Conservation (phyloP, 768 basidiomycete species). For the Lactifluus subvellereus region DNA sequence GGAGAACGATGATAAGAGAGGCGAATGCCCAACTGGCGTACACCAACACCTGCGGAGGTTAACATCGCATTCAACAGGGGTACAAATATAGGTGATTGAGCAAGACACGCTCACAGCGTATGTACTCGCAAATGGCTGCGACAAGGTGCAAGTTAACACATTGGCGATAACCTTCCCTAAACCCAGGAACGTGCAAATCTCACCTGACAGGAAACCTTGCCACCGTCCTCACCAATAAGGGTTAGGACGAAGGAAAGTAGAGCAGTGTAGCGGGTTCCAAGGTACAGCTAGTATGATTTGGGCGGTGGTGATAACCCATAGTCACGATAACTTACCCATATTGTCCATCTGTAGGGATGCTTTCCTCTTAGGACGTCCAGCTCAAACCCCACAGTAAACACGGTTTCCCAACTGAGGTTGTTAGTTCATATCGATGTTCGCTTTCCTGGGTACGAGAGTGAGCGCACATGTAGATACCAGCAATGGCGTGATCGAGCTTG, state of each 20-base stretch:
- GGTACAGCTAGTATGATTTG: not conserved
- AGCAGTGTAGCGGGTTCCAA: not conserved
- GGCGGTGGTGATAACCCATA: not conserved
- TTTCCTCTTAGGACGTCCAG: not conserved
- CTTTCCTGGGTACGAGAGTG: not conserved
- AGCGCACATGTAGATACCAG: conserved; percentile 7
- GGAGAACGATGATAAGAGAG: too few species aligned
- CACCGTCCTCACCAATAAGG: not conserved
- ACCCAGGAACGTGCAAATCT: not conserved
- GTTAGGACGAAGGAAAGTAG: not conserved
- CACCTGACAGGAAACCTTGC: not conserved
- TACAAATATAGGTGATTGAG: not conserved
- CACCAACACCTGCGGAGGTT: not conserved
- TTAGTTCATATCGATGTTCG: not conserved
- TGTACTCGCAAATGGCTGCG: not conserved
- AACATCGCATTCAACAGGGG: not conserved
- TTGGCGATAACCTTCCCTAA: not conserved
- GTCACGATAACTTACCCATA: not conserved
- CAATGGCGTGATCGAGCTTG: not conserved
- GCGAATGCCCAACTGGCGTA: too few species aligned
- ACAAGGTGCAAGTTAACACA: not conserved
- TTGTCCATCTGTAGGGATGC: not conserved
- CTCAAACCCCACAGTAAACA: not conserved
- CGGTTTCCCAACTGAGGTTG: not conserved
- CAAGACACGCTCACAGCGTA: not conserved